Percentiles rank a stretch among this genome's conserved stretches.
Evolutionary conservation across 208 protist genomes (phyloP).

Genomic region (Leishmania tarentolae): DNA sequence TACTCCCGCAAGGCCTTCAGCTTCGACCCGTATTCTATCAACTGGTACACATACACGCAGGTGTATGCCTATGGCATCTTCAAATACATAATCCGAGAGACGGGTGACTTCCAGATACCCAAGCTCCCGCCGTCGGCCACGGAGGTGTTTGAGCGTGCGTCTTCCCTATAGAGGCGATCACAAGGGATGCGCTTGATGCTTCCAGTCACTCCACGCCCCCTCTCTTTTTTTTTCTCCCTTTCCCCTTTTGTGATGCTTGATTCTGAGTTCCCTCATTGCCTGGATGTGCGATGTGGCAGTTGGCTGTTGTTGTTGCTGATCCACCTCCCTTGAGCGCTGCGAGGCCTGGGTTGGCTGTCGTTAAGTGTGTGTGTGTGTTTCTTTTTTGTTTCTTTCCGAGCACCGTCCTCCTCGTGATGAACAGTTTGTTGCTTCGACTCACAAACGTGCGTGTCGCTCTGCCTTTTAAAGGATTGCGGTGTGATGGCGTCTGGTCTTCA

Average conservation of each 20-base stretch:
- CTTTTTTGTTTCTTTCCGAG: not conserved
- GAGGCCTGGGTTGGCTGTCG: not conserved
- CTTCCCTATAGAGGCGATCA: slow-evolving; percentile 37
- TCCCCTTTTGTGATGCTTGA: not conserved
- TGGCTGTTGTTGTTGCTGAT: not conserved
- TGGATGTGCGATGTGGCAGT: not conserved
- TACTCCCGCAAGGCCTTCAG: slow-evolving; percentile 39
- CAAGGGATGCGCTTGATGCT: not conserved
- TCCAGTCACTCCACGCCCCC: not conserved
- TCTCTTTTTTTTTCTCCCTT: not conserved
- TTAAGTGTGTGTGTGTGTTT: not conserved
- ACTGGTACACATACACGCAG: slow-evolving; percentile 76
- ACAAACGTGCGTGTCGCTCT: not conserved
- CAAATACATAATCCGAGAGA: slow-evolving; percentile 72
- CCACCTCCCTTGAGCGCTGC: not conserved
- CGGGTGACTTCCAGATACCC: slow-evolving; percentile 37
- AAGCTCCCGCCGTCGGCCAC: slow-evolving; percentile 34
- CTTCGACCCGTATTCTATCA: slow-evolving; percentile 70
- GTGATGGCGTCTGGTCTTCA: not conserved
- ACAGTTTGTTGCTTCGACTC: not conserved
- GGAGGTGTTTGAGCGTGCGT: slow-evolving; percentile 59
- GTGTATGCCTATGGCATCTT: slow-evolving; percentile 74
- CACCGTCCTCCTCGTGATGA: not conserved
- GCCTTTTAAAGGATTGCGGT: not conserved
- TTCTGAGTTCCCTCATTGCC: not conserved